Evolutionary conservation across 106 monocot species (phyloP).

Genomic region (Triglochin maritima): DNA sequence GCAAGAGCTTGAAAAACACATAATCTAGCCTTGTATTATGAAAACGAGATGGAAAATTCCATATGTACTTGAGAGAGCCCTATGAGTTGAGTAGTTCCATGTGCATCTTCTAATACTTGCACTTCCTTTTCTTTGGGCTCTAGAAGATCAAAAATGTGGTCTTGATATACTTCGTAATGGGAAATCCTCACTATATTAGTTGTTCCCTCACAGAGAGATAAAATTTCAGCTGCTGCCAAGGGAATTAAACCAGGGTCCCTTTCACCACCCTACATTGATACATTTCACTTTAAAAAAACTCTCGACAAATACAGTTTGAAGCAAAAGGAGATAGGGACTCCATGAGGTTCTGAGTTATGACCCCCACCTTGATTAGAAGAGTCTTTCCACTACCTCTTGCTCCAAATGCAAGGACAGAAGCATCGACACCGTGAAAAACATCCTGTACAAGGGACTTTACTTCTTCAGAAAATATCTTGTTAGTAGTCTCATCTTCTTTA

Average conservation of each 20-base stretch:
- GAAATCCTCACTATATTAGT: slow-evolving; percentile 29
- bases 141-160: slow-evolving; percentile 51
- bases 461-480: slow-evolving; percentile 31
- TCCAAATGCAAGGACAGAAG: slow-evolving; percentile 55
- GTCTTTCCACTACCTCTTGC: slow-evolving; percentile 56
- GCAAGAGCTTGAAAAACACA: background rate
- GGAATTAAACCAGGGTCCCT: slow-evolving; percentile 41
- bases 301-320: background rate
- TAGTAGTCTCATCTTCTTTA: slow-evolving; percentile 23
- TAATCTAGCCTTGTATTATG: background rate
- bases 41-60: background rate
- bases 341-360: background rate
- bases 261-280: slow-evolving; percentile 27
- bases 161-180: slow-evolving; percentile 42
- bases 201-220: slow-evolving; percentile 16
- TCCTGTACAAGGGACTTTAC: slow-evolving; percentile 40
- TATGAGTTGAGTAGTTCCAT: slow-evolving; percentile 36
- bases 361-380: slow-evolving; percentile 33
- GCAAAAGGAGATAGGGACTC: background rate
- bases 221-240: slow-evolving; percentile 27
- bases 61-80: slow-evolving; percentile 47
- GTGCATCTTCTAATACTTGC: slow-evolving; percentile 47
- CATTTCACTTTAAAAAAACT: background rate
- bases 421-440: slow-evolving; percentile 27
- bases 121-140: slow-evolving; percentile 40